Conservation (phyloP, 768 basidiomycete genomes). For the Sporobolomyces phaffii region DNA sequence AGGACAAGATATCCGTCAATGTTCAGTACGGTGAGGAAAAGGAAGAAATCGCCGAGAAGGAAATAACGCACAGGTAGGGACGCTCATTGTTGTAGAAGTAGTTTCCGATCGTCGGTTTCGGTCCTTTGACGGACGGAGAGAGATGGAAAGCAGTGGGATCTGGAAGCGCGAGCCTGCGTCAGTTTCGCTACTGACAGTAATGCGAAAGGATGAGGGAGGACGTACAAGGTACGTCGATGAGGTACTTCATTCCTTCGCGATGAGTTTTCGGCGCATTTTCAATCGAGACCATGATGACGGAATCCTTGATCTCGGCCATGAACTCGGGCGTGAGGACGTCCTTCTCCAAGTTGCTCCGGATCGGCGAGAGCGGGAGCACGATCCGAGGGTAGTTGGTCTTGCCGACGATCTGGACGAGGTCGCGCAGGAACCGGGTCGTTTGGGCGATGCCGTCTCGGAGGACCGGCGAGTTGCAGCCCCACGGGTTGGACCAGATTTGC, state of each 20-base stretch:
- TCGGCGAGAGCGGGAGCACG: slow-evolving; percentile 16
- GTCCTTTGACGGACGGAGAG: slow-evolving; percentile 1
- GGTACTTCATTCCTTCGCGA: slow-evolving; percentile 31
- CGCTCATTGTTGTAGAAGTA: slow-evolving; percentile 27
- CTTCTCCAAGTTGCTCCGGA: slow-evolving; percentile 16
- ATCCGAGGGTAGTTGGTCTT: slow-evolving; percentile 33
- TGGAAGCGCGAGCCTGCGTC: background rate
- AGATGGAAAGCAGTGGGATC: slow-evolving; percentile 37
- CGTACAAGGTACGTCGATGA: slow-evolving; percentile 37
- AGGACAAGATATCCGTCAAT: background rate
- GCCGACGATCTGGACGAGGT: slow-evolving; percentile 22
- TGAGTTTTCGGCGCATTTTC: slow-evolving; percentile 31
- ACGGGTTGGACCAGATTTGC: slow-evolving; percentile 34
- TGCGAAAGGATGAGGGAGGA: background rate
- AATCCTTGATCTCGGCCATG: slow-evolving; percentile 25
- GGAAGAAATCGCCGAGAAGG: background rate
- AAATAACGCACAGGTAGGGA: slow-evolving; percentile 17
- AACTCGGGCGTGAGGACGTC: slow-evolving; percentile 16
- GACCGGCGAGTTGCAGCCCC: slow-evolving; percentile 24
- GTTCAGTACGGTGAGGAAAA: background rate
- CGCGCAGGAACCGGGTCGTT: slow-evolving; percentile 30
- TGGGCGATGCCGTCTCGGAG: slow-evolving; percentile 20
- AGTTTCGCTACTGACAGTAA: background rate
- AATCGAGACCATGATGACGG: slow-evolving; percentile 20
- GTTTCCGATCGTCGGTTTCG: slow-evolving; percentile 17